phyloP scores from a whole-genome alignment of 148 eudicot genomes.

The Limonium bicolor region DNA sequence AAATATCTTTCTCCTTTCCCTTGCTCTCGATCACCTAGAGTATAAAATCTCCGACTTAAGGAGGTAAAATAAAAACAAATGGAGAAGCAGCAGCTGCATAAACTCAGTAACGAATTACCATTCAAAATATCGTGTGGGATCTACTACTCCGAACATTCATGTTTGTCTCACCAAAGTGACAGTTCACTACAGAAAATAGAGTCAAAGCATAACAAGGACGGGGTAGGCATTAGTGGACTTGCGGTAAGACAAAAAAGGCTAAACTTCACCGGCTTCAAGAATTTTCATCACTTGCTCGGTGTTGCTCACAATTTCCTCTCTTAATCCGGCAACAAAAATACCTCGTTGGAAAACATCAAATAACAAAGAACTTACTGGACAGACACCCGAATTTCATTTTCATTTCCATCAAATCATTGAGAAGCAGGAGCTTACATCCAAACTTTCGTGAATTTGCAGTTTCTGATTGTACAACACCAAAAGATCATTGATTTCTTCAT shows the following conservation, averaged over 20 bases:
- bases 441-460: slow-evolving; percentile 84
- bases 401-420: background rate
- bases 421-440: slow-evolving; percentile 39
- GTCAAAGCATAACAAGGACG: slow-evolving; percentile 1
- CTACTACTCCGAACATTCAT: slow-evolving; percentile 98
- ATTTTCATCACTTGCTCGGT: slow-evolving; percentile 83
- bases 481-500: slow-evolving; percentile 95
- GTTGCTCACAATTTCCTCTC: slow-evolving; percentile 81
- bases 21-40: slow-evolving; percentile 89
- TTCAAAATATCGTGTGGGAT: slow-evolving; percentile 94
- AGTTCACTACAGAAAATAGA: slow-evolving; percentile 40
- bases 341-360: slow-evolving; percentile 83
- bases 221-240: no score
- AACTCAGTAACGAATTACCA: slow-evolving; percentile 71
- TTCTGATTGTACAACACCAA: slow-evolving; percentile 72
- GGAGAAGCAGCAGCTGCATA: no score
- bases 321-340: slow-evolving; percentile 84
- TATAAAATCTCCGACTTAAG: no score
- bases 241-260: no score
- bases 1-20: slow-evolving; percentile 32
- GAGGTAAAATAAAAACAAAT: no score
- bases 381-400: no score
- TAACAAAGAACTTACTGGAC: no score
- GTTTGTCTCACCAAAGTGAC: slow-evolving; percentile 98
- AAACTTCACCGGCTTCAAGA: slow-evolving; percentile 92